These are phyloP conservation scores for Passalora sequoiae DNA, from an alignment of 2,329 filamentous ascomycete genomes.

Conservation along the genomic window DNA sequence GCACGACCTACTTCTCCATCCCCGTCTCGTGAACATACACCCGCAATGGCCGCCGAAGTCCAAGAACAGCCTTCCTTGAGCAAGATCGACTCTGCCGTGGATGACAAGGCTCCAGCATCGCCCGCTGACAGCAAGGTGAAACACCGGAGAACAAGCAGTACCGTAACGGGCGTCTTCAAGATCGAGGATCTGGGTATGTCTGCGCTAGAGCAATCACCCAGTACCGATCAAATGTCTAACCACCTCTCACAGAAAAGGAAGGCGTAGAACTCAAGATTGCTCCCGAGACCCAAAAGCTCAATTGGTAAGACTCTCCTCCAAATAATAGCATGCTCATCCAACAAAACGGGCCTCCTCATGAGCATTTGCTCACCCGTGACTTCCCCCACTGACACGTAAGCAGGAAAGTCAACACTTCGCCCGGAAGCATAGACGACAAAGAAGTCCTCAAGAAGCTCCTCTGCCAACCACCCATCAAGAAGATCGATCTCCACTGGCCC, in stretches of 20 bases:
- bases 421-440: slow-evolving; percentile 72
- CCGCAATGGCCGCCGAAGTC: slow-evolving; percentile 49
- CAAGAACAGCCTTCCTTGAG: slow-evolving; percentile 53
- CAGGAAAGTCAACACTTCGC: slow-evolving; percentile 92
- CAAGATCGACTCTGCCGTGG: slow-evolving; percentile 89
- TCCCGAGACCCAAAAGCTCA: slow-evolving; percentile 77
- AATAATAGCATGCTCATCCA: slow-evolving; percentile 2
- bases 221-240: too few relatives aligned
- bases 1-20: slow-evolving; percentile 2
- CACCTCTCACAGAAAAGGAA: slow-evolving; percentile 58
- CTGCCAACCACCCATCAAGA: slow-evolving; percentile 78
- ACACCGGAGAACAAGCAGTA: slow-evolving; percentile 68
- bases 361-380: too few relatives aligned
- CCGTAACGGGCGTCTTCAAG: slow-evolving; percentile 68
- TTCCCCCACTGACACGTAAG: slow-evolving; percentile 4
- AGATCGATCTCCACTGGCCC: slow-evolving; percentile 89
- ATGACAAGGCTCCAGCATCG: slow-evolving; percentile 59
- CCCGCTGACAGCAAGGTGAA: slow-evolving; percentile 61
- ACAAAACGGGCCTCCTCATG: too few relatives aligned
- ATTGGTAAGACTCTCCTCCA: slow-evolving; percentile 59
- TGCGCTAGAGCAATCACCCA: too few relatives aligned
- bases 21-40: background rate
- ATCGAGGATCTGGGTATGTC: slow-evolving; percentile 49
- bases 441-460: slow-evolving; percentile 77
- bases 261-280: slow-evolving; percentile 67